Percentiles rank a stretch among this genome's conserved stretches.
Evolutionary conservation across 2,329 filamentous ascomycete genomes (phyloP).

Genomic region (Alternaria hordeiaustralica): DNA sequence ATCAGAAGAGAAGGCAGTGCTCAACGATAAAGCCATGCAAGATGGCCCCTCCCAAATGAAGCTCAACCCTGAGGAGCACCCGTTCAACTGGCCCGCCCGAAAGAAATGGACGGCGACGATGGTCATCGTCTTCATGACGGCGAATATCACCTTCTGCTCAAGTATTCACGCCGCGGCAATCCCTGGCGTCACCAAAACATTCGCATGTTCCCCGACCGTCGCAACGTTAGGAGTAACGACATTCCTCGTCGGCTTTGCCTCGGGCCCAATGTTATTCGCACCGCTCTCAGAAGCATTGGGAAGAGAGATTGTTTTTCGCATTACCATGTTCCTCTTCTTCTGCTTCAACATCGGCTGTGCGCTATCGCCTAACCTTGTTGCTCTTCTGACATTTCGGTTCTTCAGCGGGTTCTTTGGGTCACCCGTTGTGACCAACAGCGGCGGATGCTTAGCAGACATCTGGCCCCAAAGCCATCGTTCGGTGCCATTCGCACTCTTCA

Average conservation of each 20-base stretch:
- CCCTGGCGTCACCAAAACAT: background rate
- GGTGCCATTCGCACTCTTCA: background rate
- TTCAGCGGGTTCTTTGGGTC: background rate
- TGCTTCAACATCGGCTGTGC: background rate
- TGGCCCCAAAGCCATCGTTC: background rate
- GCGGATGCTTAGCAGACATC: background rate
- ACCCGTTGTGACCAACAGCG: background rate
- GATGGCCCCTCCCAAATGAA: background rate
- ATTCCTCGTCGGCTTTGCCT: background rate
- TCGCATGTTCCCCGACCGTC: background rate
- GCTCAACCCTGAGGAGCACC: background rate
- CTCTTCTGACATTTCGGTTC: background rate
- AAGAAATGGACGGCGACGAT: background rate
- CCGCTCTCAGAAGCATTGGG: background rate
- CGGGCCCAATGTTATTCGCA: background rate
- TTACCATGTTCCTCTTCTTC: background rate
- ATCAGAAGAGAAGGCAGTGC: background rate
- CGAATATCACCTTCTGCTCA: background rate
- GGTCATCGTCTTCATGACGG: background rate
- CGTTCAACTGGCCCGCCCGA: background rate
- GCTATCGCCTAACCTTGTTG: background rate
- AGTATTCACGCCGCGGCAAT: background rate
- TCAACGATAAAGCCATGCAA: background rate
- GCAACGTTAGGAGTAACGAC: background rate
- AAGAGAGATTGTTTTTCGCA: background rate